phyloP scores from a whole-genome alignment of 306 rosid genomes.

The Medicago lupulina region DNA sequence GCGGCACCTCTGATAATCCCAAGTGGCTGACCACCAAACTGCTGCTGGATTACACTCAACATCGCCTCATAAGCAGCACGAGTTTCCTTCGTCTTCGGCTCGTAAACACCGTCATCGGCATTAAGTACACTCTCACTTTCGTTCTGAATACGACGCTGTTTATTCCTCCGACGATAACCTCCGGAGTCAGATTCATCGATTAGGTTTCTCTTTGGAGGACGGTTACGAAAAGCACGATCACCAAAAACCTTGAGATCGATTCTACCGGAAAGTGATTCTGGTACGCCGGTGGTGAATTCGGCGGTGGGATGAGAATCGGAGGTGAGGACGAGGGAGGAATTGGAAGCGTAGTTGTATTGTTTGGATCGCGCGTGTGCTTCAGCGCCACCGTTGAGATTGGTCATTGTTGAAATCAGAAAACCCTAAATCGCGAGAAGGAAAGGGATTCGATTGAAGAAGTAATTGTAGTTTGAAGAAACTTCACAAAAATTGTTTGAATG shows the following conservation, averaged over 20 bases:
- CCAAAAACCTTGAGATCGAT: conserved; percentile 79
- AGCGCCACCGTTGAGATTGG: conserved; percentile 88
- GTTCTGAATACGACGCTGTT: conserved; percentile 72
- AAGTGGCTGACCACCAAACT: conserved; percentile 86
- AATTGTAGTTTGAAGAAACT: too few species aligned
- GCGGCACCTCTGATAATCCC: conserved; percentile 84
- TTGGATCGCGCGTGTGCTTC: conserved; percentile 94
- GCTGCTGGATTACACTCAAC: conserved; percentile 86
- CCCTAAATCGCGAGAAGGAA: background rate
- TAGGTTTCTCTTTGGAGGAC: conserved; percentile 56
- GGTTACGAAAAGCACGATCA: conserved; percentile 67
- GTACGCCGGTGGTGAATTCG: conserved; percentile 83
- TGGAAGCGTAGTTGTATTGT: conserved; percentile 82
- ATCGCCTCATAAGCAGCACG: conserved; percentile 88
- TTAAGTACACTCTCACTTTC: conserved; percentile 63
- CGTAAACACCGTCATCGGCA: conserved; percentile 79
- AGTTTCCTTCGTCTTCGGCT: conserved; percentile 88
- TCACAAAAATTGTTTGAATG: too few species aligned
- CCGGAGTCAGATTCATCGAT: conserved; percentile 28
- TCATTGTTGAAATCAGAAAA: conserved; percentile 45
- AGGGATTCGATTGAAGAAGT: too few species aligned
- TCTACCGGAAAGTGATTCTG: conserved; percentile 75
- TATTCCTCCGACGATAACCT: conserved; percentile 48
- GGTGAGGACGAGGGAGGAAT: conserved; percentile 83
- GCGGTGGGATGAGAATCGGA: conserved; percentile 79